Percentiles rank a stretch among this genome's conserved stretches.
phyloP scores from a whole-genome alignment of 768 basidiomycete genomes.

The Coprinopsis strossmayeri region DNA sequence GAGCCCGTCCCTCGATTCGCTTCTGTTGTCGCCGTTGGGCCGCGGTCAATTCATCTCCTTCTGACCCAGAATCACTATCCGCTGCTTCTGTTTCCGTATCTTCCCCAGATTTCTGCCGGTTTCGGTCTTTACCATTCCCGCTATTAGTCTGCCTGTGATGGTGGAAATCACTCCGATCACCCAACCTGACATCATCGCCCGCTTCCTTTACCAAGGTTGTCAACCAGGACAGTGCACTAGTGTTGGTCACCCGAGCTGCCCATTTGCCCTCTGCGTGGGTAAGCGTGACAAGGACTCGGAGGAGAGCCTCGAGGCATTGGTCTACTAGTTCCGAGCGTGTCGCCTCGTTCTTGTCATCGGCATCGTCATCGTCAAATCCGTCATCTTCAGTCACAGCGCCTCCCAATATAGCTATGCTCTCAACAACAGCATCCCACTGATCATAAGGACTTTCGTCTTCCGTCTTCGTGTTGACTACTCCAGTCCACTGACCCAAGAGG shows the following conservation, averaged over 20 bases:
- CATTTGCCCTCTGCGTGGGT: conserved; percentile 58
- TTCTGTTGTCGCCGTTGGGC: background rate
- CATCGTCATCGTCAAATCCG: conserved; percentile 24
- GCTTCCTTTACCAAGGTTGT: conserved; percentile 40
- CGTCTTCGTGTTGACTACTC: conserved; percentile 10
- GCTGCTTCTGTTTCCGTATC: conserved; percentile 3
- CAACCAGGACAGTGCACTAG: conserved; percentile 39
- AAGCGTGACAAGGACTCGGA: conserved; percentile 66
- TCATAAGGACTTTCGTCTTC: conserved; percentile 21
- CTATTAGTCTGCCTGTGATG: conserved; percentile 8
- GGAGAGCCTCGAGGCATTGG: conserved; percentile 47
- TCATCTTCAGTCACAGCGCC: conserved; percentile 6
- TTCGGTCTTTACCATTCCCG: conserved; percentile 14
- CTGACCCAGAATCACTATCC: conserved; percentile 12
- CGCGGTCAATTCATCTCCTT: conserved; percentile 7
- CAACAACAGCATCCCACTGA: conserved; percentile 31
- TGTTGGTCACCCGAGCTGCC: conserved; percentile 36
- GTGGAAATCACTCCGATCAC: conserved; percentile 7
- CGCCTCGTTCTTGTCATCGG: conserved; percentile 13
- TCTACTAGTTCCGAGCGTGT: conserved; percentile 21
- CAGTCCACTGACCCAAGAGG: conserved; percentile 52
- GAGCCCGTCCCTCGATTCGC: conserved; percentile 16
- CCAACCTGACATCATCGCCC: conserved; percentile 10
- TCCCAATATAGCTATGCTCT: conserved; percentile 31
- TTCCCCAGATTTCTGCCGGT: background rate